Conservation (phyloP, 768 basidiomycete species). For the Hemileccinum rubropunctum region DNA sequence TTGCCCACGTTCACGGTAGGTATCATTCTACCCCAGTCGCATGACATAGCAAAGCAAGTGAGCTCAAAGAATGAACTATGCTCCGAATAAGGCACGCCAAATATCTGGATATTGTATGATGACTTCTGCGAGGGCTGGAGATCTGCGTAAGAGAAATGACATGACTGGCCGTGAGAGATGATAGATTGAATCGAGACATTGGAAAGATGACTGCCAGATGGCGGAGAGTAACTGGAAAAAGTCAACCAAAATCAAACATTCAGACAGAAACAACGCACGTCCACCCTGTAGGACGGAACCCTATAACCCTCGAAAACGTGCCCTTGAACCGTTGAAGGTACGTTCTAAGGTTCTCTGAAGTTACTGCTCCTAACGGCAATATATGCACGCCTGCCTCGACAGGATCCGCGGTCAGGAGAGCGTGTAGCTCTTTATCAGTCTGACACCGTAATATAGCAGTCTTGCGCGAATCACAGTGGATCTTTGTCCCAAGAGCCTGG, state of each 20-base stretch:
- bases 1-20: slow-evolving; percentile 91
- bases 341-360: slow-evolving; percentile 68
- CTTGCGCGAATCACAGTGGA: slow-evolving; percentile 90
- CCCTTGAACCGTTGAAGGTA: slow-evolving; percentile 78
- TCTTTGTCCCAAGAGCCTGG: slow-evolving; percentile 69
- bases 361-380: slow-evolving; percentile 72
- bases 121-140: slow-evolving; percentile 72
- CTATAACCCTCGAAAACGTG: slow-evolving; percentile 68
- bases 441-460: slow-evolving; percentile 80
- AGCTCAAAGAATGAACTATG: slow-evolving; percentile 95
- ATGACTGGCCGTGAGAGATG: slow-evolving; percentile 62
- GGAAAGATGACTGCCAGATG: slow-evolving; percentile 56
- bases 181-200: slow-evolving; percentile 65
- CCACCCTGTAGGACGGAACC: slow-evolving; percentile 95
- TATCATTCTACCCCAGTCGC: slow-evolving; percentile 86
- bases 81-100: slow-evolving; percentile 90
- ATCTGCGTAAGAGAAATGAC: slow-evolving; percentile 66
- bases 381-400: slow-evolving; percentile 79
- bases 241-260: slow-evolving; percentile 1
- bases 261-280: slow-evolving; percentile 52
- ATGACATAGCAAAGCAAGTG: slow-evolving; percentile 90
- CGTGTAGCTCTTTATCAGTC: slow-evolving; percentile 77
- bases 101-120: slow-evolving; percentile 64
- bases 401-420: slow-evolving; percentile 75
- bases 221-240: slow-evolving; percentile 55